Conservation (phyloP, 345 rosid genomes). For the Cardamine resedifolia region DNA sequence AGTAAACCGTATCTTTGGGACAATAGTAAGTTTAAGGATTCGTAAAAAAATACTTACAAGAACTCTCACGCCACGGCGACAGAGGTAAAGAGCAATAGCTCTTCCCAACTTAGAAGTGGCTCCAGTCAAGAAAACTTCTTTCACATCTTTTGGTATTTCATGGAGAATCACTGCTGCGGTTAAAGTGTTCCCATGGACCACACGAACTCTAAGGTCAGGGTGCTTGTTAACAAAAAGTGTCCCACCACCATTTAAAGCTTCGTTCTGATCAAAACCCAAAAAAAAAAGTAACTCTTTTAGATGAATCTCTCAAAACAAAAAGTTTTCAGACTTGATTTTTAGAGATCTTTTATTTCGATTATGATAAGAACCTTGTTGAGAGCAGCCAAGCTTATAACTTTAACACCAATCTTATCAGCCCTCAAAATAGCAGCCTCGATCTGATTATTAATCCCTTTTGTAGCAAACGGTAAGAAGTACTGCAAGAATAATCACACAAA, state of each 20-base stretch:
- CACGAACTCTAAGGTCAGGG: slow-evolving; percentile 72
- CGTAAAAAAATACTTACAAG: slow-evolving; percentile 53
- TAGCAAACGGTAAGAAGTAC: slow-evolving; percentile 97
- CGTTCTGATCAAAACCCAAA: slow-evolving; percentile 54
- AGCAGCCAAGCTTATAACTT: slow-evolving; percentile 98
- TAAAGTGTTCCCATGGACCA: slow-evolving; percentile 97
- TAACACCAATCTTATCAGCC: slow-evolving; percentile 81
- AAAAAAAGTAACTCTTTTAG: background rate
- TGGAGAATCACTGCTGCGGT: slow-evolving; percentile 94
- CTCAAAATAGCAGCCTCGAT: slow-evolving; percentile 80
- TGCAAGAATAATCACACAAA: slow-evolving; percentile 36
- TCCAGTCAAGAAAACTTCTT: slow-evolving; percentile 88
- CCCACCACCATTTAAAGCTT: slow-evolving; percentile 95
- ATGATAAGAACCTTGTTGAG: slow-evolving; percentile 35
- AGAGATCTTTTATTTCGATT: background rate
- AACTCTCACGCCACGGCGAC: slow-evolving; percentile 72
- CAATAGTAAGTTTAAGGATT: background rate
- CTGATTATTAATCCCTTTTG: slow-evolving; percentile 71
- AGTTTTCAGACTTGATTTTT: background rate
- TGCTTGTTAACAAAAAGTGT: slow-evolving; percentile 84
- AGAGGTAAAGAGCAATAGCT: slow-evolving; percentile 94
- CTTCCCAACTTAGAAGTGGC: slow-evolving; percentile 99
- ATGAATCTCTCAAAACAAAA: background rate
- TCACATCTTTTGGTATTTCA: slow-evolving; percentile 67
- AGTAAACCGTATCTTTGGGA: background rate